Conservation (phyloP, 352 stramenopile species). For the Phytophthora gonapodyides region DNA sequence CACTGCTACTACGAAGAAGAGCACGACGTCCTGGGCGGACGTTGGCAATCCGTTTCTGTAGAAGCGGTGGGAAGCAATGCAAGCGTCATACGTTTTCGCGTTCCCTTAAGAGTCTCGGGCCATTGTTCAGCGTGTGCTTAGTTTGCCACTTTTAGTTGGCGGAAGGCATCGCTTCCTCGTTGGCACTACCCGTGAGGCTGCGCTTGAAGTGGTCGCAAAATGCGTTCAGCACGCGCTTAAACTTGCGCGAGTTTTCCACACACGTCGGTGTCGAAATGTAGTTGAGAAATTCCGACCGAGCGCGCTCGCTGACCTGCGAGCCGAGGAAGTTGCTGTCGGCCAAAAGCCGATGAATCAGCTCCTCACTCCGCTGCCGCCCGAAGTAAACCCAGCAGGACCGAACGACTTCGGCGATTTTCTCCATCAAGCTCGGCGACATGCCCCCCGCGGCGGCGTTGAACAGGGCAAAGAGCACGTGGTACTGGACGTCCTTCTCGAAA, state of each 20-base stretch:
- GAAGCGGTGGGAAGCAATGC: constrained; percentile 18
- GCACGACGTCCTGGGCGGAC: constrained; percentile 66
- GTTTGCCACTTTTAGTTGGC: constrained; percentile 1
- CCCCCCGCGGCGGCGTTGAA: constrained; percentile 65
- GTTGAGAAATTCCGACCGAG: constrained; percentile 58
- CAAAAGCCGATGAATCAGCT: constrained; percentile 60
- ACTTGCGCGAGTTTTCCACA: constrained; percentile 79
- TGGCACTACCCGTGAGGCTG: constrained; percentile 35
- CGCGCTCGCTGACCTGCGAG: constrained; percentile 55
- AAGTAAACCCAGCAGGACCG: constrained; percentile 81
- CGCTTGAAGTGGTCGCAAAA: constrained; percentile 85
- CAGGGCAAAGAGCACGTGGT: constrained; percentile 64
- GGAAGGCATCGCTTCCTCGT: constrained; percentile 15
- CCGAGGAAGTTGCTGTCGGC: constrained; percentile 66
- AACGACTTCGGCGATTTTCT: constrained; percentile 72
- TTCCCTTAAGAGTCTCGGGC: constrained; percentile 24
- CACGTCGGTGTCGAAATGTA: constrained; percentile 67
- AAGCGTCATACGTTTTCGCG: constrained; percentile 9
- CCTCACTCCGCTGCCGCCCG: constrained; percentile 61
- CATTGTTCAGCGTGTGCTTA: constrained; percentile 4
- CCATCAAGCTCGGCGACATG: constrained; percentile 64
- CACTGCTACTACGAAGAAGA: constrained; percentile 63
- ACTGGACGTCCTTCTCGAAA: constrained; percentile 82
- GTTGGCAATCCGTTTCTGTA: constrained; percentile 74
- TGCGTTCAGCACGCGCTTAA: constrained; percentile 70